Percentiles rank a stretch among this genome's conserved stretches.
phyloP scores from a whole-genome alignment of 139 green algal genomes.

The Closterium sp. region DNA sequence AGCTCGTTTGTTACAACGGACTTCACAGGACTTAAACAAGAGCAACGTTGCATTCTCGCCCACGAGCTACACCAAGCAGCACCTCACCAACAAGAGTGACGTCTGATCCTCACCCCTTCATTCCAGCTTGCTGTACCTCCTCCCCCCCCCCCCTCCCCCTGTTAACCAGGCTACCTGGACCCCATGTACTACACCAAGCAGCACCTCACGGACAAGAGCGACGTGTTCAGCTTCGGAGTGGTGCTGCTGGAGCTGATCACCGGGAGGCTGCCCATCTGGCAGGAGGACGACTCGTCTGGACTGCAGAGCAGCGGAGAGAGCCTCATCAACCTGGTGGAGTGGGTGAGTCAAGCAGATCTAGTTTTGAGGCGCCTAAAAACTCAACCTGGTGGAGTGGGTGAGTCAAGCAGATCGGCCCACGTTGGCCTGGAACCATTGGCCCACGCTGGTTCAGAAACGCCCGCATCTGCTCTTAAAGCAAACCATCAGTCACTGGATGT shows the following conservation, averaged over 20 bases:
- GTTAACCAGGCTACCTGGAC: conserved; percentile 27
- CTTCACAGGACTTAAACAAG: too few relatives aligned
- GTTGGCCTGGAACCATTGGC: too few relatives aligned
- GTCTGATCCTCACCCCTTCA: not conserved
- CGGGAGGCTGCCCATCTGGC: conserved; percentile 32
- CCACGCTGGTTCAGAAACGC: not conserved
- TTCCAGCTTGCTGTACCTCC: not conserved
- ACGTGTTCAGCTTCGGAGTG: conserved; percentile 34
- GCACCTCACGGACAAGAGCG: conserved; percentile 27
- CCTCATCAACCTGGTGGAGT: conserved; percentile 21
- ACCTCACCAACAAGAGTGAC: too few relatives aligned
- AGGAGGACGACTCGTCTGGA: not conserved
- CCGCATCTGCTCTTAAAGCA: not conserved
- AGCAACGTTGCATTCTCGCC: too few relatives aligned
- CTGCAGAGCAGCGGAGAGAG: not conserved
- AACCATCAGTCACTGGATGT: not conserved
- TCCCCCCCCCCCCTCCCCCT: not conserved
- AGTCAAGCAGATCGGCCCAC: too few relatives aligned
- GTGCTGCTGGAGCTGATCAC: conserved; percentile 41
- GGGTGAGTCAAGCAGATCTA: too few relatives aligned
- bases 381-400: not conserved
- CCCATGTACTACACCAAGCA: conserved; percentile 20
- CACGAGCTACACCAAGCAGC: not conserved
- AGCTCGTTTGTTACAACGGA: too few relatives aligned
- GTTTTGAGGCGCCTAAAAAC: too few relatives aligned